Base-by-base conservation (phyloP, 2,329 filamentous ascomycete genomes). In the Periconia macrospinosa region DNA sequence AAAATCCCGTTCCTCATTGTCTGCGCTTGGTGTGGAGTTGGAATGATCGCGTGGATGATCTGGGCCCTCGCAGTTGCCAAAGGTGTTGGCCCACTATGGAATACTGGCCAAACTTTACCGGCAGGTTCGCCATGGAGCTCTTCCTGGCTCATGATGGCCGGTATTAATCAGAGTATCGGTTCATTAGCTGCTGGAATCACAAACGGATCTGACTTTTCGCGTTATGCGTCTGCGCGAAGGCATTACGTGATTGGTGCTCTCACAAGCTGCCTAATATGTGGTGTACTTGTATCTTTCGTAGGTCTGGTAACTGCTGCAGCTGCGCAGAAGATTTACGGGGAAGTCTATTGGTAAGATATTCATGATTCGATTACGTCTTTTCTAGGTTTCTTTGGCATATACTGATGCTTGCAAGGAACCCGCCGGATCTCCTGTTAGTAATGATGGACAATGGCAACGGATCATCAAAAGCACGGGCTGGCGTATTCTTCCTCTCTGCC, bases 11-110 rank as follows among this genome's bases (percentile, higher is more conserved):
- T 81, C 56, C 67, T 77, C 40, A 56, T 79, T 17, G 74, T 77
- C 6, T 77, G 72, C 45, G 60, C 72, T 5, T 78, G 77, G 61
- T 79, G 76, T 51, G 75, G 74, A 14, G 15, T 78, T 3, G 77
- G 74, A 14, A 81, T 81, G 79, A 45, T 81, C 9, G 53, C 58
- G 14, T 69, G 66, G 69, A 81, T 82, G 69, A 78, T 78, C 41
- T 81, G 79, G 79, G 73, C 78, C 1, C 63, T 81, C 5, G 61
- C 73, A 2, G 72, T 72, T 1, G 78, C 78, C 1, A 70, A 71
- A 44, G 79, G 78, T 1, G 76, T 78, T 6, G 79, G 79, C 1
- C 68, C 27, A 59, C 69, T 82, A 2, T 76, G 79, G 62, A 68
- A 65, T 27, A 64, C 69, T 20, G 75, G 72, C 13, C 66, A 75